Conservation (phyloP, 2,329 filamentous ascomycete species). For the Lachnellula cervina region DNA sequence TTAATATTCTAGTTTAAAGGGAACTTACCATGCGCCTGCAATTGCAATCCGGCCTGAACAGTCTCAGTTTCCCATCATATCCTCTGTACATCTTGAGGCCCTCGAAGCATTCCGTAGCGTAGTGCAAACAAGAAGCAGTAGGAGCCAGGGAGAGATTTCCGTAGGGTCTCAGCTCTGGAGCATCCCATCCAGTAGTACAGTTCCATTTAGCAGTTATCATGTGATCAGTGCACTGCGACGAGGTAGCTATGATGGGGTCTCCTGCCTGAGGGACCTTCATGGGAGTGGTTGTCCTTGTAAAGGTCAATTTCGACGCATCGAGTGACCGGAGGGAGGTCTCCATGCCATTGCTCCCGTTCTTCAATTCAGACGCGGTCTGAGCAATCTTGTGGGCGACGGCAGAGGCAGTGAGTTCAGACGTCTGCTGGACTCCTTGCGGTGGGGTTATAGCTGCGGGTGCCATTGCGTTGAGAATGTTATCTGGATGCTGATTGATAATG, state of each 20-base stretch:
- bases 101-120: conserved; percentile 89
- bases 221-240: conserved; percentile 63
- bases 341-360: conserved; percentile 47
- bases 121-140: conserved; percentile 76
- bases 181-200: conserved; percentile 60
- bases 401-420: conserved; percentile 47
- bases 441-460: conserved; percentile 43
- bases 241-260: conserved; percentile 32
- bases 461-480: conserved; percentile 33
- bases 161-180: conserved; percentile 72
- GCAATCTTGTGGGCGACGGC: conserved; percentile 46
- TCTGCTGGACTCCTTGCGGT: conserved; percentile 37
- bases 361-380: conserved; percentile 39
- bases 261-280: conserved; percentile 48
- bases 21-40: conserved; percentile 42
- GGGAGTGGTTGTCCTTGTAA: conserved; percentile 46
- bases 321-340: conserved; percentile 49
- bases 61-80: conserved; percentile 55
- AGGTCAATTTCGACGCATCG: conserved; percentile 57
- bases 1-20: conserved; percentile 56
- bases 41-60: conserved; percentile 60
- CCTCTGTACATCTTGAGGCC: conserved; percentile 81
- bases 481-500: background rate
- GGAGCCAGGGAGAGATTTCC: conserved; percentile 74
- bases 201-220: conserved; percentile 77